Evolutionary conservation across 495 filamentous ascomycete genomes (phyloP).

Genomic region (Neurospora intermedia): DNA sequence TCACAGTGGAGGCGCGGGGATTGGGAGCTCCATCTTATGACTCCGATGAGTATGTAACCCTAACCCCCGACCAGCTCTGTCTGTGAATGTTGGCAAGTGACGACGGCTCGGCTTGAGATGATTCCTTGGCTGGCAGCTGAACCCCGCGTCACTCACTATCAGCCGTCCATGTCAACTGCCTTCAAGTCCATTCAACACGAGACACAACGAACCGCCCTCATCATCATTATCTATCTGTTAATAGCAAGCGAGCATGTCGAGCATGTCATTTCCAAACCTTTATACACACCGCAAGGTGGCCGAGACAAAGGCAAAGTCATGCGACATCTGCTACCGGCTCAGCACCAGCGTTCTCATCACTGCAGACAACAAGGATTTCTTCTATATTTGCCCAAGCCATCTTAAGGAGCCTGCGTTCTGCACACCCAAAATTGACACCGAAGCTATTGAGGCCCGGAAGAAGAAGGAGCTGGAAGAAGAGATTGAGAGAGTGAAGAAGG

Average conservation of each 20-base stretch:
- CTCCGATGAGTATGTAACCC: background rate
- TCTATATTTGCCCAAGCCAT: conserved; percentile 80
- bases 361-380: conserved; percentile 91
- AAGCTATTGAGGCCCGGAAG: conserved; percentile 58
- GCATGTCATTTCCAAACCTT: conserved; percentile 58
- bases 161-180: background rate
- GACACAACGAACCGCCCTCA: background rate
- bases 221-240: background rate
- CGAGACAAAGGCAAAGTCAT: conserved; percentile 68
- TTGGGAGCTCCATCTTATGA: background rate
- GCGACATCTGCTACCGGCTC: conserved; percentile 84
- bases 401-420: conserved; percentile 77
- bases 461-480: conserved; percentile 63
- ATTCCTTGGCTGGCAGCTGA: background rate
- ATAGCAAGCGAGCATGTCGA: background rate
- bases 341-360: conserved; percentile 81
- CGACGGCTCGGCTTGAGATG: background rate
- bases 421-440: conserved; percentile 67
- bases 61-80: background rate
- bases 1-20: background rate
- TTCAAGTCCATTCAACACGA: background rate
- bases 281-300: conserved; percentile 86
- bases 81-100: background rate
- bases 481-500: conserved; percentile 60
- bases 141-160: background rate